A percentile compares a stretch with the other conserved stretches of the same genome.
phyloP scores from a whole-genome alignment of 83 land plant genomes.

The Picea abies region DNA sequence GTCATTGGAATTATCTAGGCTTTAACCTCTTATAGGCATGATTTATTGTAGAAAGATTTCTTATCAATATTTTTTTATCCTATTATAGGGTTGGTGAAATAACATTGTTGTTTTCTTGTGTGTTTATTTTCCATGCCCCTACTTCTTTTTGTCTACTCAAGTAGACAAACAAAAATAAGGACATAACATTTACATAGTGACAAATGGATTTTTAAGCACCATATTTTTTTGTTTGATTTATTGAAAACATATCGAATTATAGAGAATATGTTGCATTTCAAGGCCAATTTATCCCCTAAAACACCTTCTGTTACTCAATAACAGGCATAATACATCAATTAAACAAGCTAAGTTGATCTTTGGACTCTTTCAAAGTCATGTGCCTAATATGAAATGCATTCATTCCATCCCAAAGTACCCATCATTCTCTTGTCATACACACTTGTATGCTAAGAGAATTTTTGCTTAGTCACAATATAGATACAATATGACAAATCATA shows the following conservation, averaged over 20 bases:
- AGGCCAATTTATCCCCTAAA: no score
- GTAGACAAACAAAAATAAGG: neutral
- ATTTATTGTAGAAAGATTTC: neutral
- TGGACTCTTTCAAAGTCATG: no score
- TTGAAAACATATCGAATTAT: no score
- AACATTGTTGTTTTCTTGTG: neutral
- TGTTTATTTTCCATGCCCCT: neutral
- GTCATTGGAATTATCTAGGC: slow-evolving; percentile 9
- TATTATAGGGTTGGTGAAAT: neutral
- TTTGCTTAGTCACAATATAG: neutral
- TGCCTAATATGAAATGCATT: neutral
- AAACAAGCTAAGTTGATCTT: neutral
- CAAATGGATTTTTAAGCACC: neutral
- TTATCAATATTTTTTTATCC: neutral
- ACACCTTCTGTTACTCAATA: no score
- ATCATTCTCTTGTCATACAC: neutral
- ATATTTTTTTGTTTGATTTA: neutral
- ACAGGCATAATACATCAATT: no score
- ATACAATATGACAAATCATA: no score
- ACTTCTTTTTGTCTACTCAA: neutral
- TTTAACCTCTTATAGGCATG: slow-evolving; percentile 18
- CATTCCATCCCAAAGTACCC: neutral
- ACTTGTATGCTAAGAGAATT: neutral
- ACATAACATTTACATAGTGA: neutral
- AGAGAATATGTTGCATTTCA: no score